Conservation (phyloP, 2,329 filamentous ascomycete species). For the Coniochaeta pulveracea region DNA sequence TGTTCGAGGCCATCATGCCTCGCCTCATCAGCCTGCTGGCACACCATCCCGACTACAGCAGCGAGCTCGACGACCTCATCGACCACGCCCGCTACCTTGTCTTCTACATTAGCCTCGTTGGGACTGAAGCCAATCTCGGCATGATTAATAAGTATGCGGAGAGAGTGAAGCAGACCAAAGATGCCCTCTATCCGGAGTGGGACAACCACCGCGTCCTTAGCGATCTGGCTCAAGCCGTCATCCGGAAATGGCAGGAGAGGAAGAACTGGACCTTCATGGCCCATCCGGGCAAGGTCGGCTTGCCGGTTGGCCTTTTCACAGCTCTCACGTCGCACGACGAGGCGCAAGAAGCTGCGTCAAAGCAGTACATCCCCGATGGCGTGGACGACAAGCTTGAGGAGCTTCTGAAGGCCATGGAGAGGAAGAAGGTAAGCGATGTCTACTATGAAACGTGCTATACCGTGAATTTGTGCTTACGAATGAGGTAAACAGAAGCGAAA, state of each 20-base stretch:
- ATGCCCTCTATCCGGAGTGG: slow-evolving; percentile 60
- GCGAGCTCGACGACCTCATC: slow-evolving; percentile 53
- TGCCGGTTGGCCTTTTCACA: slow-evolving; percentile 71
- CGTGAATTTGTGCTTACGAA: slow-evolving; percentile 1
- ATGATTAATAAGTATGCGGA: slow-evolving; percentile 89
- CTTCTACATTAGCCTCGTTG: slow-evolving; percentile 76
- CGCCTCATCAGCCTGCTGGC: slow-evolving; percentile 79
- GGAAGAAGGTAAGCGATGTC: slow-evolving; percentile 69
- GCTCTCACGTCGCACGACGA: slow-evolving; percentile 64
- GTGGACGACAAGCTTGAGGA: slow-evolving; percentile 68
- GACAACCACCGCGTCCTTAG: slow-evolving; percentile 77
- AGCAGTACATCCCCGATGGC: slow-evolving; percentile 70
- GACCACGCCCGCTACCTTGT: slow-evolving; percentile 84
- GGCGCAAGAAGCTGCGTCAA: slow-evolving; percentile 78
- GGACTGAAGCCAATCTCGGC: slow-evolving; percentile 76
- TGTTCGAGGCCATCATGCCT: slow-evolving; percentile 72
- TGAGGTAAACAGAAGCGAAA: slow-evolving; percentile 42
- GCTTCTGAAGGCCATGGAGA: slow-evolving; percentile 51
- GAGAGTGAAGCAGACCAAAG: slow-evolving; percentile 79
- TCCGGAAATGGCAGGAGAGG: slow-evolving; percentile 76
- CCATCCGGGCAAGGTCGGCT: slow-evolving; percentile 67
- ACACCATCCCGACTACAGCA: slow-evolving; percentile 82
- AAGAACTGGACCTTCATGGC: slow-evolving; percentile 80
- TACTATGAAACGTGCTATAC: slow-evolving; percentile 12
- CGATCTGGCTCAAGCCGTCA: slow-evolving; percentile 72